These are phyloP conservation scores for Paraglomus occultum DNA, from an alignment of 192 early-diverging fungal species.

Conservation along the genomic window DNA sequence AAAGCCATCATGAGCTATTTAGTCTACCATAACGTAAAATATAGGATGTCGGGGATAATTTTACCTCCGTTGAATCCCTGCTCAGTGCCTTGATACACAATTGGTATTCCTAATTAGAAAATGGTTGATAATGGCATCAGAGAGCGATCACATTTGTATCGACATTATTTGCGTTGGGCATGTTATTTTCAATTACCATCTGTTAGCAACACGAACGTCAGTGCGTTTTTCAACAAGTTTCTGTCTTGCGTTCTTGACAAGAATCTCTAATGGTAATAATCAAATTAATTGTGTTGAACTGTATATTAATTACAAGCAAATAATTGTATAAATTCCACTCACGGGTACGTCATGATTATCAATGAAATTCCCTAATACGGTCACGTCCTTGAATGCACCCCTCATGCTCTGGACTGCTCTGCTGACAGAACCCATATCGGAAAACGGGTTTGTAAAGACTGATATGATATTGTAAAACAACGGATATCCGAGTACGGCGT, in stretches of 20 bases:
- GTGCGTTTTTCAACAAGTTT: slow-evolving; percentile 29
- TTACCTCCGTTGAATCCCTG: slow-evolving; percentile 27
- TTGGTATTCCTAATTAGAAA: slow-evolving; percentile 15
- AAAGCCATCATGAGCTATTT: too few species aligned
- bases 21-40: too few species aligned
- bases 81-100: slow-evolving; percentile 33
- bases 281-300: too few species aligned
- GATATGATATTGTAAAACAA: slow-evolving; percentile 17
- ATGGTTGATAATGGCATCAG: too few species aligned
- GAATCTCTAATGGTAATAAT: slow-evolving; percentile 15
- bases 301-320: too few species aligned
- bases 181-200: not conserved
- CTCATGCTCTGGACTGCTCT: not conserved
- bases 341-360: slow-evolving; percentile 29
- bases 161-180: too few species aligned
- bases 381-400: slow-evolving; percentile 13
- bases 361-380: slow-evolving; percentile 30
- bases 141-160: too few species aligned
- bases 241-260: slow-evolving; percentile 19
- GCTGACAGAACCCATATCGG: slow-evolving; percentile 14
- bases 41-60: too few species aligned
- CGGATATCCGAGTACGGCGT: slow-evolving; percentile 31
- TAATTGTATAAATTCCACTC: too few species aligned
- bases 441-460: slow-evolving; percentile 12
- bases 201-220: slow-evolving; percentile 24